Evolutionary conservation across 108 stramenopile genomes (phyloP), one percentile per base, ranked within the genome.

Genomic region (Discostella stelligeroides): DNA sequence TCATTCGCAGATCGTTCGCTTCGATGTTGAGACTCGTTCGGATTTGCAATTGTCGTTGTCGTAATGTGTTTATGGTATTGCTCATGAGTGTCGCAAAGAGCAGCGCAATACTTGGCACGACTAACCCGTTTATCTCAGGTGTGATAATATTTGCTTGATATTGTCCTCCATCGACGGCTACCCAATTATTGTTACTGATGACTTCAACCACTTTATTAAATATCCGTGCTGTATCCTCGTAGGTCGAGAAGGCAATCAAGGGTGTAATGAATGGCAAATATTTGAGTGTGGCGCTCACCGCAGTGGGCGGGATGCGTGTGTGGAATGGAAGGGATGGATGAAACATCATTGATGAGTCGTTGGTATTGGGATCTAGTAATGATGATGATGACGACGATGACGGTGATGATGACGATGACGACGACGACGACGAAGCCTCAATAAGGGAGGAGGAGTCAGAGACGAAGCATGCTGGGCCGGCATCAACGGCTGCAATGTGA

Each of bases 91-190:
- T 88, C 2, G 82, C 84, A 30, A 88, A 88, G 9, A 85, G 50
- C 7, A 88, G 65, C 2, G 82, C 68, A 8, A 88, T 76, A 21
- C 57, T 41, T 1, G 82, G 76, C n/a, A 80, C 73, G 1, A 88
- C 78, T 0, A 85, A 56, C 5, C 86, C 86, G n/a, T 80, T 88
- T 24, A 88, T 80, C 0, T 76, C 82, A 0, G 86, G 84, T 7
- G 74, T 83, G 15, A 87, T 70, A 0, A 87, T 90, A 43, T 71
- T 74, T 45, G 86, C 85, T 57, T 88, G 87, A 60, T 89, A 89
- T 30, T 66, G 63, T 25, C 88, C 88, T 20, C 91, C 91, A 63
- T 92, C 91, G 0, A 89, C 91, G n/a, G 82, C 68, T 28, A 82
- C 85, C 85, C 86, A 92, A 24, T 63, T 76, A n/a, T 64, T 65